phyloP scores from a whole-genome alignment of 768 basidiomycete species.

The Lactarius vividus region DNA sequence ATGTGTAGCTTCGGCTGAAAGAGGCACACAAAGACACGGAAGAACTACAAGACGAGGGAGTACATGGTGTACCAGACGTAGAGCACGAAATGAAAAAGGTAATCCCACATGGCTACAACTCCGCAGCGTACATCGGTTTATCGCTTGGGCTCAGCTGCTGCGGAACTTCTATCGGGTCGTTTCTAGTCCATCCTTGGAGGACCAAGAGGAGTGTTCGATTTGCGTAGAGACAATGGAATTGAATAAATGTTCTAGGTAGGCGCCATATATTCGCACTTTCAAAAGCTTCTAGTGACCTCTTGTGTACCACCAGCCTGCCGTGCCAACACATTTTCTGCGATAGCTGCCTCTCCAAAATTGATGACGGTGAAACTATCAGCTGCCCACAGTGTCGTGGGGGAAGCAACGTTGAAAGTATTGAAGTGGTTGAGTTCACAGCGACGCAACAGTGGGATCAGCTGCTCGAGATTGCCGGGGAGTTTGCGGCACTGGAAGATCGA shows the following conservation, averaged over 20 bases:
- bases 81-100: slow-evolving; percentile 45
- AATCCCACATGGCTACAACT: background rate
- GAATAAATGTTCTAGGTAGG: slow-evolving; percentile 39
- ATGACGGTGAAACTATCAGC: slow-evolving; percentile 32
- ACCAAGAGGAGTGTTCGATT: slow-evolving; percentile 40
- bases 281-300: background rate
- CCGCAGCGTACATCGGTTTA: background rate
- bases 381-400: slow-evolving; percentile 41
- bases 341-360: slow-evolving; percentile 36
- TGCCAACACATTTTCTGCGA: slow-evolving; percentile 47
- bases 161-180: slow-evolving; percentile 42
- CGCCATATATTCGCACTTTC: background rate
- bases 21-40: slow-evolving; percentile 40
- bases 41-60: slow-evolving; percentile 36
- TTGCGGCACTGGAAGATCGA: slow-evolving; percentile 39
- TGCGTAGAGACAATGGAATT: slow-evolving; percentile 38
- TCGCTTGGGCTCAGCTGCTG: slow-evolving; percentile 36
- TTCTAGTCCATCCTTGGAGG: slow-evolving; percentile 37
- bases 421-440: slow-evolving; percentile 40
- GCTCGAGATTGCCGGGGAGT: slow-evolving; percentile 40
- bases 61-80: slow-evolving; percentile 36
- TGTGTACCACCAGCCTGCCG: slow-evolving; percentile 35
- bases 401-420: slow-evolving; percentile 36
- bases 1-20: slow-evolving; percentile 32
- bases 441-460: slow-evolving; percentile 45